Conservation (phyloP, 2,329 filamentous ascomycete species). For the Colletotrichum sansevieriae region DNA sequence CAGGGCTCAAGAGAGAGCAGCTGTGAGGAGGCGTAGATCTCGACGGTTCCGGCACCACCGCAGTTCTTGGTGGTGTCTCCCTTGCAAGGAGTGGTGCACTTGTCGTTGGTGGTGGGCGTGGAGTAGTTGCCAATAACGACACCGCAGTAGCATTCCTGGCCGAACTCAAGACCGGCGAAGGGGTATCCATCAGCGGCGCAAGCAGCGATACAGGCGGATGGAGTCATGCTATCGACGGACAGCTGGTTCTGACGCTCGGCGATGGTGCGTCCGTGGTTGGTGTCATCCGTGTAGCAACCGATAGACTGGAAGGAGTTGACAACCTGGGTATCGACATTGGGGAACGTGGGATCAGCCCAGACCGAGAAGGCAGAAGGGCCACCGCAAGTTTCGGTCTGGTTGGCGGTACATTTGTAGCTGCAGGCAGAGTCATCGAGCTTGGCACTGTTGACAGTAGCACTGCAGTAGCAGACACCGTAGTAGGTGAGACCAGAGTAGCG, state of each 20-base stretch:
- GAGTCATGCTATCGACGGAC: conserved; percentile 54
- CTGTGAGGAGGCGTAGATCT: conserved; percentile 62
- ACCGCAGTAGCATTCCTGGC: conserved; percentile 61
- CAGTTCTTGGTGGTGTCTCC: conserved; percentile 60
- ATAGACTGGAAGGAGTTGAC: conserved; percentile 67
- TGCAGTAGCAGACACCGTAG: conserved; percentile 67
- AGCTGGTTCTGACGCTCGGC: conserved; percentile 57
- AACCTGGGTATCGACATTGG: conserved; percentile 57
- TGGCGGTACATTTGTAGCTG: conserved; percentile 66
- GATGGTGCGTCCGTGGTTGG: conserved; percentile 58
- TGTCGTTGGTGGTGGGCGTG: conserved; percentile 48
- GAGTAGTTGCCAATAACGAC: conserved; percentile 65
- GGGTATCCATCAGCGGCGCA: conserved; percentile 60
- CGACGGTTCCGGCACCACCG: conserved; percentile 58
- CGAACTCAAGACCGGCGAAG: conserved; percentile 63
- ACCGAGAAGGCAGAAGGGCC: conserved; percentile 61
- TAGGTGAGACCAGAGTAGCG: conserved; percentile 65
- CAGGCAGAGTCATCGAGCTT: conserved; percentile 66
- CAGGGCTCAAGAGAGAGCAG: conserved; percentile 65
- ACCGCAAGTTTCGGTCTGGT: conserved; percentile 61
- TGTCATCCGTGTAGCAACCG: conserved; percentile 71
- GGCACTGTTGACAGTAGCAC: conserved; percentile 65
- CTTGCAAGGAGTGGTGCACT: conserved; percentile 66
- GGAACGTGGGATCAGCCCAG: conserved; percentile 63
- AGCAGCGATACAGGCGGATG: conserved; percentile 56